Percentiles rank a stretch among this genome's conserved stretches.
Evolutionary conservation across 768 basidiomycete genomes (phyloP).

Genomic region (Leucosporidium yakuticum): DNA sequence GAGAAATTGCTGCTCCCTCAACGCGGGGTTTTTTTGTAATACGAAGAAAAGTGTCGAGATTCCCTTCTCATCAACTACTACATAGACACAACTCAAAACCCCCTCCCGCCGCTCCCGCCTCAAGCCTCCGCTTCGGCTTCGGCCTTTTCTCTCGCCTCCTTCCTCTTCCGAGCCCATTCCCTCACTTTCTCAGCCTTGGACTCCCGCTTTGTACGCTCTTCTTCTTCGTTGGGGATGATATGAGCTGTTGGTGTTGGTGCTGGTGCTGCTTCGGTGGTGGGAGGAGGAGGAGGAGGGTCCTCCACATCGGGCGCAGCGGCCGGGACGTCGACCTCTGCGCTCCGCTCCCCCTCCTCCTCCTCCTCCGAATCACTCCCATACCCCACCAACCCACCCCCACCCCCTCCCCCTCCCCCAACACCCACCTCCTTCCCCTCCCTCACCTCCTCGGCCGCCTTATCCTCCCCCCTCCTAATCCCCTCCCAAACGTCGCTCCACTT

Average conservation of each 20-base stretch:
- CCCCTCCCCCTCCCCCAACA: neutral
- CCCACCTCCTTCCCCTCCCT: neutral
- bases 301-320: neutral
- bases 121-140: neutral
- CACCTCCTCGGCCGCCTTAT: neutral
- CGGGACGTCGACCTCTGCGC: neutral
- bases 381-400: conserved; percentile 14
- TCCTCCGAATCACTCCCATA: conserved; percentile 22
- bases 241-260: too few species aligned
- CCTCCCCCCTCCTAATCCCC: conserved; percentile 7
- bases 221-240: neutral
- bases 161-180: conserved; percentile 10
- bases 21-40: too few species aligned
- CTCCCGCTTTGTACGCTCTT: neutral
- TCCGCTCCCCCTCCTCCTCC: neutral
- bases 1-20: too few species aligned
- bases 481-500: conserved; percentile 23
- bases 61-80: too few species aligned
- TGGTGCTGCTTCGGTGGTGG: neutral
- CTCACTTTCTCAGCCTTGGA: conserved; percentile 1
- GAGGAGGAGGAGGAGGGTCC: neutral
- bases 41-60: too few species aligned
- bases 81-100: too few species aligned
- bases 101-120: too few species aligned
- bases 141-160: conserved; percentile 1